Evolutionary conservation across 148 eudicot species (phyloP), one percentile per base, ranked within the genome.

Genomic region (Limonium bicolor): DNA sequence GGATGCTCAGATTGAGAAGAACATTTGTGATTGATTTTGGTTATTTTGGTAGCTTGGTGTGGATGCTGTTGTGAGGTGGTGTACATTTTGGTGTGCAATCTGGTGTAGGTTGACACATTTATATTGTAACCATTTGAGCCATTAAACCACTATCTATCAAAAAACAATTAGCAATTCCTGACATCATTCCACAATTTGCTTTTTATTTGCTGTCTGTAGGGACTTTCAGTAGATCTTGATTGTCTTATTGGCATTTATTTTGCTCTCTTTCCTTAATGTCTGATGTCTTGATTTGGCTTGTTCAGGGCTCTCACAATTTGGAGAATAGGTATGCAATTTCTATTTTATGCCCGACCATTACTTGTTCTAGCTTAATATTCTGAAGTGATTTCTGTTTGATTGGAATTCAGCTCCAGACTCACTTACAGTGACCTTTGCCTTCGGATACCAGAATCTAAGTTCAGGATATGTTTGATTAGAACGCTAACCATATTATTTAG

Each of bases 401-500:
- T 56, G 53, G 50, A 37, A 33, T 46, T 56, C 64, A 65, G 74
- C 56, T 67, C 65, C 70, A 79, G 94, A 61, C 67, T 83, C 51
- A 88, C 97, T 13, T 88, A 88, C 79, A 78, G 92, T 59, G 99
- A 90, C 69, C 68, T 90, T 41, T 90, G 93, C 78, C 77, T 54
- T 53, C 78, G 50, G 55, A 67, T 90, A 68, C 95, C 95, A 48
- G 99, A 90, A 71, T 76, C 95, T 31, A 85, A 84, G 73, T 81
- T 84, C 63, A 73, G 95, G 60, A 73, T 68, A 48, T 85, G 94
- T 58, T 78, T 90, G 54, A 53, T 81, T 36, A 74, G 67, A 56
- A 78, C 82, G n/a, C 76, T 84, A 49, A 75, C 85, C 33, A 80
- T 70, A 19, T 70, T 90, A 25, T 90, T 84, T 67, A 73, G 66